A percentile compares a stretch with the other conserved stretches of the same genome.
These are phyloP conservation scores for Eucalyptus caleyi DNA, from an alignment of 345 rosid species.

Conservation along the genomic window DNA sequence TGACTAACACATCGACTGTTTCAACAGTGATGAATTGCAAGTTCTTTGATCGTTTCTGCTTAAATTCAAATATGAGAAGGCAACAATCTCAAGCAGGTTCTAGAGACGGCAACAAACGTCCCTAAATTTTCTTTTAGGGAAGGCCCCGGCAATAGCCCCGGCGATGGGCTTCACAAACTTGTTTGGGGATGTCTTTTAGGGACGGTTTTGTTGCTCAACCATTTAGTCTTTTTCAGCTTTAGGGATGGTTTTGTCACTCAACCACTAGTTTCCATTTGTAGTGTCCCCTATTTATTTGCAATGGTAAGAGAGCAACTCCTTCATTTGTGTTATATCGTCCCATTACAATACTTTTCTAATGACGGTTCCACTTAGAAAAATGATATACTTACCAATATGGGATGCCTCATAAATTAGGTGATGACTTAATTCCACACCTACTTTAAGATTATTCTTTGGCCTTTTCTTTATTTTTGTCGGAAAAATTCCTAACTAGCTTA, in stretches of 20 bases:
- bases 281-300: neutral
- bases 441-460: neutral
- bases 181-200: neutral
- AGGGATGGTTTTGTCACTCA: neutral
- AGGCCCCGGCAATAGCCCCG: neutral
- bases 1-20: neutral
- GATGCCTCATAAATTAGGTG: neutral
- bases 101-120: too few relatives aligned
- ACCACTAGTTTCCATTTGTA: neutral
- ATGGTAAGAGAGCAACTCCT: neutral
- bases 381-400: neutral
- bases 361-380: neutral
- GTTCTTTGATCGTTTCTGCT: neutral
- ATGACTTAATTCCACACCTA: neutral
- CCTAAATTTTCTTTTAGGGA: neutral
- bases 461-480: neutral
- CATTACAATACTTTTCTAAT: neutral
- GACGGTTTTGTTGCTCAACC: neutral
- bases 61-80: neutral
- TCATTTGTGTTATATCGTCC: neutral
- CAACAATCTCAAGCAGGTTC: neutral
- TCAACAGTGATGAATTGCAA: neutral
- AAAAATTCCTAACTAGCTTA: neutral
- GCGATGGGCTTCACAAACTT: neutral
- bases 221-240: neutral